These are phyloP conservation scores for Zoysia pacifica DNA, from an alignment of 176 grass and related monocot genomes.

Conservation along the genomic window DNA sequence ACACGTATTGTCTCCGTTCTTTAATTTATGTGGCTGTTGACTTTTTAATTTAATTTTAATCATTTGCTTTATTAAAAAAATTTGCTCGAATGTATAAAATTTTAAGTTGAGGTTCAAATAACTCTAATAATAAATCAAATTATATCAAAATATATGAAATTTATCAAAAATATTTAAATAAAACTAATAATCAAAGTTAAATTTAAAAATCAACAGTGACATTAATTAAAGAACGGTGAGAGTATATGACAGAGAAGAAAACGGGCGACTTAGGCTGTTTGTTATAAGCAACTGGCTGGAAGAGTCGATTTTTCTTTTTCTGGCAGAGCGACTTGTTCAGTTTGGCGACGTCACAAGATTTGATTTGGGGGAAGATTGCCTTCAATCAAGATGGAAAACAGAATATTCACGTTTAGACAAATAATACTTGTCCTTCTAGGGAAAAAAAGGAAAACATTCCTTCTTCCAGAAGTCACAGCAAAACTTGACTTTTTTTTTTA, in stretches of 20 bases:
- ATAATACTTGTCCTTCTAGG: neutral
- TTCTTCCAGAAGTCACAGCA: neutral
- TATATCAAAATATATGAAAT: too few relatives aligned
- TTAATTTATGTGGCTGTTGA: too few relatives aligned
- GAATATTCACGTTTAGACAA: neutral
- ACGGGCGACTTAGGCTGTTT: neutral
- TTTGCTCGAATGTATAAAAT: too few relatives aligned
- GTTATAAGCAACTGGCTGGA: conserved; percentile 6
- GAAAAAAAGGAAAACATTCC: neutral
- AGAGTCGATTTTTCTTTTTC: neutral
- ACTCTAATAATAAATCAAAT: too few relatives aligned
- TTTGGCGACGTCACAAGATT: neutral
- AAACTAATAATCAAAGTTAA: too few relatives aligned
- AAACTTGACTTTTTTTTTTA: neutral
- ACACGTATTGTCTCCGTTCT: neutral
- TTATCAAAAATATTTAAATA: too few relatives aligned
- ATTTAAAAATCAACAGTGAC: too few relatives aligned
- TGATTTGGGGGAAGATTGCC: neutral
- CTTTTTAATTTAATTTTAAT: too few relatives aligned
- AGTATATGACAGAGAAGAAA: neutral
- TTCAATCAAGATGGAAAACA: neutral
- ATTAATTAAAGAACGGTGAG: too few relatives aligned
- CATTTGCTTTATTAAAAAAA: too few relatives aligned
- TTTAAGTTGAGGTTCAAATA: too few relatives aligned
- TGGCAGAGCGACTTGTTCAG: neutral